A percentile compares a stretch with the other conserved stretches of the same genome.
Conservation (phyloP, 2,329 filamentous ascomycete species). For the Penicillium oxalicum region DNA sequence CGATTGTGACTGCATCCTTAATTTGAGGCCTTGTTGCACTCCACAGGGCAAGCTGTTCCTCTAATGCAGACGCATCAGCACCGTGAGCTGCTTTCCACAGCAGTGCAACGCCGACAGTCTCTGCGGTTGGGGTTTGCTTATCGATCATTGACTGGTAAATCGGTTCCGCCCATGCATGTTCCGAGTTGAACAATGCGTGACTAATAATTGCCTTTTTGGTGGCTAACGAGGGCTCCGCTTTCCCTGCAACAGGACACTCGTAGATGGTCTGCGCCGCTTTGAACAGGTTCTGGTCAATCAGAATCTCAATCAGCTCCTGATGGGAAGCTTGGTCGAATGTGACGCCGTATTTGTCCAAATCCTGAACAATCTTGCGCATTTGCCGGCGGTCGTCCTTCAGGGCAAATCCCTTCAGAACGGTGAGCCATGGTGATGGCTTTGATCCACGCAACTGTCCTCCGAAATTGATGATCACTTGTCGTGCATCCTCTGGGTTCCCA, state of each 20-base stretch:
- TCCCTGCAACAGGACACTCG: conserved; percentile 45
- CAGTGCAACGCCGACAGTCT: conserved; percentile 65
- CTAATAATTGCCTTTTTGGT: conserved; percentile 53
- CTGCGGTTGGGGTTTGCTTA: conserved; percentile 48
- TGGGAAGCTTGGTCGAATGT: conserved; percentile 40
- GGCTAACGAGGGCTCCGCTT: conserved; percentile 37
- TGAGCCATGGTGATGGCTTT: conserved; percentile 40
- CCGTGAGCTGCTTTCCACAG: conserved; percentile 69
- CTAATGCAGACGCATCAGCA: conserved; percentile 65
- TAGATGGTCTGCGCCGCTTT: conserved; percentile 65
- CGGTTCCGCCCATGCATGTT: conserved; percentile 57
- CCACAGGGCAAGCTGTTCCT: conserved; percentile 66
- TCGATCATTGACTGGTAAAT: conserved; percentile 49
- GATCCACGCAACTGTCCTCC: conserved; percentile 30
- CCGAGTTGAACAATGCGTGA: conserved; percentile 55
- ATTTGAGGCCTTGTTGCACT: conserved; percentile 41
- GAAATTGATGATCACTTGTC: conserved; percentile 41
- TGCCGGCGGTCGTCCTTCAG: conserved; percentile 51
- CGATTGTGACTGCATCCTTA: conserved; percentile 54
- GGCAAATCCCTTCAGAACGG: conserved; percentile 57
- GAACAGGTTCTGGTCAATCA: conserved; percentile 52
- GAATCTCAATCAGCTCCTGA: conserved; percentile 55
- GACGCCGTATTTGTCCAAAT: conserved; percentile 50
- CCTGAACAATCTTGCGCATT: conserved; percentile 53
- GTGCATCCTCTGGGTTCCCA: conserved; percentile 52